Conservation (phyloP, 2,329 filamentous ascomycete genomes). For the Xylariales sp. region DNA sequence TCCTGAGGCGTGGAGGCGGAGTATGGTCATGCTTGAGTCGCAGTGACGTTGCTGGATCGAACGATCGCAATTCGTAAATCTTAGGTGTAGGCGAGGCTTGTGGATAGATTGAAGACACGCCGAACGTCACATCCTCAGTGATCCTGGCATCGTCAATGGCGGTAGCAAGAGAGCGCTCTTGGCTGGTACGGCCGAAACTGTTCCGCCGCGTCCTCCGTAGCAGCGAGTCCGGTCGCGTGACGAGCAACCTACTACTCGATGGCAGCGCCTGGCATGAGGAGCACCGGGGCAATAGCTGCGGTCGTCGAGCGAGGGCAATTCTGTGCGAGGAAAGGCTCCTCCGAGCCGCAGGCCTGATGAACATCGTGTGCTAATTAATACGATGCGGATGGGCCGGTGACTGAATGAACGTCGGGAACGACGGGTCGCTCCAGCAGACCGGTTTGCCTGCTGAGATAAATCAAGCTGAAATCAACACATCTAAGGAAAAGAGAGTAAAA, state of each 20-base stretch:
- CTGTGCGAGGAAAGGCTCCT: conserved; percentile 18
- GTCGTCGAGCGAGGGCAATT: conserved; percentile 13
- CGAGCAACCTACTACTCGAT: conserved; percentile 15
- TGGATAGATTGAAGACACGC: conserved; percentile 1
- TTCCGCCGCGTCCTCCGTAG: conserved; percentile 17
- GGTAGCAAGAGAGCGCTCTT: conserved; percentile 21
- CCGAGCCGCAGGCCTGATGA: conserved; percentile 19
- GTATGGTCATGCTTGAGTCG: conserved; percentile 33
- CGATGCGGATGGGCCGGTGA: background rate
- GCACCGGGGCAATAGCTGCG: conserved; percentile 14
- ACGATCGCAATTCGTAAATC: conserved; percentile 34
- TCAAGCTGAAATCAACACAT: conserved; percentile 17
- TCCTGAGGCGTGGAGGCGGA: conserved; percentile 24
- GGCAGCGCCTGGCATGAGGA: conserved; percentile 9
- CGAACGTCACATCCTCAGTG: background rate
- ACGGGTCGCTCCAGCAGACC: conserved; percentile 15
- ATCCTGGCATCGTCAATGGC: conserved; percentile 17
- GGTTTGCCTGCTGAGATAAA: conserved; percentile 12
- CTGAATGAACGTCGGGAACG: conserved; percentile 5
- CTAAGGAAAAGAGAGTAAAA: conserved; percentile 12
- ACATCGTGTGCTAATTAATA: conserved; percentile 17
- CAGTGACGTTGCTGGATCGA: conserved; percentile 40
- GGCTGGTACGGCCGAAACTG: conserved; percentile 5
- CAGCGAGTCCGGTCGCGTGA: conserved; percentile 15
- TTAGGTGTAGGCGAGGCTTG: conserved; percentile 7